Base-by-base conservation (phyloP, 257 asterid species). In the Ligustrum vulgare region DNA sequence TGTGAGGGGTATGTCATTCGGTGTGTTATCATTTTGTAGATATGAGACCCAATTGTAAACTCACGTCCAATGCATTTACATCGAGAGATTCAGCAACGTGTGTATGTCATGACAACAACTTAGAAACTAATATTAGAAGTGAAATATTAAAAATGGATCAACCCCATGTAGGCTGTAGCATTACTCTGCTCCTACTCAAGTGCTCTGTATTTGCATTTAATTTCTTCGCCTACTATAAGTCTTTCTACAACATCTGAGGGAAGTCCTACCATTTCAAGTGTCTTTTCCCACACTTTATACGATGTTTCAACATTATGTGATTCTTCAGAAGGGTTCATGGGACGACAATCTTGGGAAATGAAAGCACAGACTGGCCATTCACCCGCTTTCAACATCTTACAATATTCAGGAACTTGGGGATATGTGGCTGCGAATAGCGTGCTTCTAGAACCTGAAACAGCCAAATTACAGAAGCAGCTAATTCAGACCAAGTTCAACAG, bases 301-400 rank as follows among this genome's bases (percentile, higher is more conserved):
- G 88, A 81, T 71, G 96, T 94, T 84, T 89, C 96, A 3, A 82
- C 80, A 56, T 78, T 87, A 82, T 91, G 96, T 34, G 98, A 91
- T 89, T 91, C 99, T 86, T 95, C 97, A 2, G 94, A 90, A 63
- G 99, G 96, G 81, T 93, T 93, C 39, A 92, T 81, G 56, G 99
- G 99, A 70, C 92, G 93, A 64, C 99, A 95, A 68, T 93, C 99
- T 12, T 90, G 91, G 67, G 92, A 91, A 64, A 95, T 83, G 86
- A 80, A 93, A 58, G 97, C 99, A 77, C 97, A 91, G 16, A 91
- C 98, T 8, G 98, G 96, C 98, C 98, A 93, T 32, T 91, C 94
- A n/a, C 93, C 99, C 10, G 98, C 89, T 85, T 89, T 95, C 79
- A 95, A 77, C 64, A 87, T 87, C 74, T 95, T 97, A 32, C 97